Evolutionary conservation across 202 grass and related monocot species (phyloP).

Genomic region (Cymbopogon flexuosus): DNA sequence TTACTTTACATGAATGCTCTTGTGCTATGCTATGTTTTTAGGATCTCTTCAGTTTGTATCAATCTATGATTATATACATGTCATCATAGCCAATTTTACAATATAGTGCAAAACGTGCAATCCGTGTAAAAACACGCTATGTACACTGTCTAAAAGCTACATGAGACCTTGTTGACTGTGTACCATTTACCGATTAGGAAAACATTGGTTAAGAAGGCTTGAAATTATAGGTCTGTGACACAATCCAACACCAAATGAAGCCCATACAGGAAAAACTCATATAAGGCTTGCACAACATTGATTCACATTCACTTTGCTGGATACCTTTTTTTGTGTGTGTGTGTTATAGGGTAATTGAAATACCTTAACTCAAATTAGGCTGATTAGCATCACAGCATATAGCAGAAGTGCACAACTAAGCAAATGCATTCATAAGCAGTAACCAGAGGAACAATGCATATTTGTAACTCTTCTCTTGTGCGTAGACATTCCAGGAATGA

Average conservation of each 20-base stretch:
- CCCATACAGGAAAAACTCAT: background rate
- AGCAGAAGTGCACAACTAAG: background rate
- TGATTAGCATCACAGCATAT: background rate
- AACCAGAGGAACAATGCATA: background rate
- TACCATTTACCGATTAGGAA: no score
- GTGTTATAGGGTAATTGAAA: background rate
- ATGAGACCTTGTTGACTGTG: no score
- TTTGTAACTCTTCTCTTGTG: background rate
- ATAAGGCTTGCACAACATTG: background rate
- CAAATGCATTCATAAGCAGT: slow-evolving; percentile 2
- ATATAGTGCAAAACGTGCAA: no score
- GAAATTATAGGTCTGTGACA: background rate
- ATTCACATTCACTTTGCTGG: background rate
- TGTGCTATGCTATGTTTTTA: no score
- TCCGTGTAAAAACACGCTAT: no score
- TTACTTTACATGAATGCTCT: no score
- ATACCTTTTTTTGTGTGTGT: background rate
- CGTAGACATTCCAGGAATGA: slow-evolving; percentile 1
- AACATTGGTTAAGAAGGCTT: background rate
- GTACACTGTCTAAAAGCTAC: no score
- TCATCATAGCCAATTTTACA: no score
- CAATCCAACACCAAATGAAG: background rate
- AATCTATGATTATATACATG: no score
- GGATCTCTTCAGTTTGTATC: no score
- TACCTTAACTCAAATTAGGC: background rate